These are phyloP conservation scores for Pichia phayaonensis DNA, from an alignment of 805 yeast species.

Conservation along the genomic window DNA sequence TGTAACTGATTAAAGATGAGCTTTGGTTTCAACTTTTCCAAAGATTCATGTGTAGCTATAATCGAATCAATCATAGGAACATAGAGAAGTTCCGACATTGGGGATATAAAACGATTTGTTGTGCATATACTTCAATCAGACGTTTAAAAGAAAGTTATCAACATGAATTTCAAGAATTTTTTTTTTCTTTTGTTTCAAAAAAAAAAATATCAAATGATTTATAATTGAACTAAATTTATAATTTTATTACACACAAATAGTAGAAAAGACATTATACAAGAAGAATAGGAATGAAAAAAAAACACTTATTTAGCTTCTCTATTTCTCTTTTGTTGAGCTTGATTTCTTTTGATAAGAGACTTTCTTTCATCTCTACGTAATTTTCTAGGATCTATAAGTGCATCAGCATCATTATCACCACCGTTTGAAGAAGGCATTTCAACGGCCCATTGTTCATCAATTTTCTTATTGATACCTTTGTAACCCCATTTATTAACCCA, in stretches of 20 bases:
- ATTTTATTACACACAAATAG: background rate
- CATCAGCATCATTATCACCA: slow-evolving; percentile 43
- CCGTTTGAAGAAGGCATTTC: slow-evolving; percentile 55
- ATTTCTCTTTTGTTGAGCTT: slow-evolving; percentile 77
- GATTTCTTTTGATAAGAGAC: slow-evolving; percentile 76
- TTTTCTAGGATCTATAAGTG: slow-evolving; percentile 76
- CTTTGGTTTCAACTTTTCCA: background rate
- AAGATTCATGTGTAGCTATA: background rate
- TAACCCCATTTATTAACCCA: slow-evolving; percentile 99
- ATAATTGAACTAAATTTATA: background rate
- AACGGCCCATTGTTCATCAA: slow-evolving; percentile 91
- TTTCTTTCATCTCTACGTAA: slow-evolving; percentile 77
- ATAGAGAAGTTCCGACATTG: background rate
- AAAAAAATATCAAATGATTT: background rate
- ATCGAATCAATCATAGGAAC: background rate
- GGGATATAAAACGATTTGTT: too few species aligned
- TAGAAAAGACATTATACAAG: slow-evolving; percentile 1
- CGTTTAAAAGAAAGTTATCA: too few species aligned
- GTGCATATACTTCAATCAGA: background rate
- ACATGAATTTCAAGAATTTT: background rate
- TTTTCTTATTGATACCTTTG: slow-evolving; percentile 81
- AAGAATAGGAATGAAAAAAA: background rate
- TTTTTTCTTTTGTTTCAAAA: background rate
- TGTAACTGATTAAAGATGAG: background rate
- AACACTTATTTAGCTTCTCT: slow-evolving; percentile 1